Base-by-base conservation (phyloP, 345 rosid genomes). In the Syzygium aromaticum region DNA sequence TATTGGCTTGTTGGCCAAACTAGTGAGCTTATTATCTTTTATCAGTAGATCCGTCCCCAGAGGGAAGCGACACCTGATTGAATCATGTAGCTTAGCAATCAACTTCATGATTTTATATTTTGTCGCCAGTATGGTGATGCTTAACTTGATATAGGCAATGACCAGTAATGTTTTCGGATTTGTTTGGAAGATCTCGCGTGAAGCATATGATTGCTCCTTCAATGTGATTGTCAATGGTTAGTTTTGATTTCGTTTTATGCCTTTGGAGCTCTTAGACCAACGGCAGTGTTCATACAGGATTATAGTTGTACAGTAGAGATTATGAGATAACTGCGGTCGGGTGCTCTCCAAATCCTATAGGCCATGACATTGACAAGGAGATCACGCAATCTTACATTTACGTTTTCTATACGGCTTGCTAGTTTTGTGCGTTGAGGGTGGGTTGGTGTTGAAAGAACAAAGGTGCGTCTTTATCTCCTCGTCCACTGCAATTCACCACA, bases 401-500 rank as follows among this genome's bases (percentile, higher is more conserved):
- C 43, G 17, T 6, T 73, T 33, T 73, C 13, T 9, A 73, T 17
- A 33, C 7, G 38, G 22, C 11, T 33, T 4, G 25, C 46, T 19
- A 73, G 80, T 17, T 17, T 73, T 73, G 9, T 19, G 80, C 25
- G 49, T 73, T 6, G 52, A 43, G 51, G 77, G 85, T 23, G 14
- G 84, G 88, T 11, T 49, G 67, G 88, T 86, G 82, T 22, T 80
- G 78, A 85, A 89, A 83, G 80, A 89, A 90, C 11, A 54, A 38
- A 30, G 90, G 84, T 40, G 89, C 94, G 87, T 97, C 98, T 89
- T 96, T 95, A 43, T 96, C 95, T 7, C 98, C 99, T 3, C 94
- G 92, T 2, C 98, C 99, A 56, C 98, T 97, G 73, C 93, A 88
- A 52, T 93, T 97, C 11, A 96, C 95, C 3, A 96, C 92, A 59